These are phyloP conservation scores for Cardamine occulta DNA, from an alignment of 345 rosid species.

Conservation along the genomic window DNA sequence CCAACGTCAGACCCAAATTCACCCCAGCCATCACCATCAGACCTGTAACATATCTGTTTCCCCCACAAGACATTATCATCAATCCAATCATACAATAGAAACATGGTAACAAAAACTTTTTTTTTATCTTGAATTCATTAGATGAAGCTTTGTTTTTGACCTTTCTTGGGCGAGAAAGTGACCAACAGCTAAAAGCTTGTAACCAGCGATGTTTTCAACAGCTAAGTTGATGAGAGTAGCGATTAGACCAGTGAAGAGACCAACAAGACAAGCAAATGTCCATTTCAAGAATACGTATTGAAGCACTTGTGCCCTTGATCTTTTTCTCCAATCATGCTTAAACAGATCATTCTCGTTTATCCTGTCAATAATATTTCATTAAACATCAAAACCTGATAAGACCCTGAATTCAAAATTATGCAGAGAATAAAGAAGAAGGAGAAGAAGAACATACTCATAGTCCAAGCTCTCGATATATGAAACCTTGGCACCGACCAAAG, in stretches of 20 bases:
- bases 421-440: neutral
- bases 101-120: neutral
- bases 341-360: constrained; percentile 91
- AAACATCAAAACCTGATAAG: neutral
- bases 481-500: constrained; percentile 85
- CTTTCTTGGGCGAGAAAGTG: constrained; percentile 59
- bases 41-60: constrained; percentile 67
- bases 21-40: constrained; percentile 58
- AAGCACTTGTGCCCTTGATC: constrained; percentile 80
- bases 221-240: constrained; percentile 90
- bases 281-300: constrained; percentile 86
- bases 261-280: constrained; percentile 79
- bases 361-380: constrained; percentile 47
- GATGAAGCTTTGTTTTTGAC: constrained; percentile 40
- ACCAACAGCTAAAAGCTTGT: constrained; percentile 79
- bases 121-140: neutral
- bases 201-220: constrained; percentile 89
- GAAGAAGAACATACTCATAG: constrained; percentile 68
- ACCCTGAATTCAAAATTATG: neutral
- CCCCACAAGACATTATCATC: neutral
- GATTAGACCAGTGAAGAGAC: constrained; percentile 78
- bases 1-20: constrained; percentile 63
- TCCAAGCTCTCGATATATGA: constrained; percentile 89
- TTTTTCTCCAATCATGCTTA: constrained; percentile 95
- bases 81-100: constrained; percentile 15